A percentile compares a stretch with the other conserved stretches of the same genome.
These are phyloP conservation scores for Heterobasidion occidentale DNA, from an alignment of 1,284 basidiomycete species.

Conservation along the genomic window DNA sequence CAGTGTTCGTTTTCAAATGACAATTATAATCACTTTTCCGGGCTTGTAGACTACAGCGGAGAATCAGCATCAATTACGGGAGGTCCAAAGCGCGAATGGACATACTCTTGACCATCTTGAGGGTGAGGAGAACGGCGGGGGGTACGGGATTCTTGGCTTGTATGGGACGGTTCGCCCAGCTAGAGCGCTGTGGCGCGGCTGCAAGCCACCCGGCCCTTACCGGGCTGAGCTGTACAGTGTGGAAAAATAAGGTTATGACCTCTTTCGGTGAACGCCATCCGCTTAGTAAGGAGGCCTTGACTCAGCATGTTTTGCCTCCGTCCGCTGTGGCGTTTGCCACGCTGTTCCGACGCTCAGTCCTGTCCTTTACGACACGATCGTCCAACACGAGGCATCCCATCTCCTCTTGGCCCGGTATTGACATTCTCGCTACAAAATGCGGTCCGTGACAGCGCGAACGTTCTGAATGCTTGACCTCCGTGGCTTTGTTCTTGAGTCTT, in stretches of 20 bases:
- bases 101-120: constrained; percentile 65
- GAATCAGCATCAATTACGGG: constrained; percentile 18
- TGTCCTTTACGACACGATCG: no score
- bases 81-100: constrained; percentile 2
- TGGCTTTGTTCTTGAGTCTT: no score
- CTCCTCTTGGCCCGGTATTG: no score
- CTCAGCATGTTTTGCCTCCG: no score
- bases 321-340: no score
- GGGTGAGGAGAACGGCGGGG: constrained; percentile 2
- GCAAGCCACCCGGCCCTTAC: constrained; percentile 23
- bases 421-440: no score
- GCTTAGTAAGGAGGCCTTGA: background rate
- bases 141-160: constrained; percentile 15
- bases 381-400: no score
- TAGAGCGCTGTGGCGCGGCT: background rate
- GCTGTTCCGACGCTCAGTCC: no score
- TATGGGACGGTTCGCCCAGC: no score
- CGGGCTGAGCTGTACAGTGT: constrained; percentile 20
- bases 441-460: no score
- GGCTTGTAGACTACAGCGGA: constrained; percentile 81
- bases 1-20: no score
- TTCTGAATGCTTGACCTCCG: no score
- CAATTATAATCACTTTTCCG: constrained; percentile 68
- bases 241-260: background rate
- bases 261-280: background rate